A percentile compares a stretch with the other conserved stretches of the same genome.
Conservation (phyloP, 345 rosid genomes). For the Chamaenerion angustifolium region DNA sequence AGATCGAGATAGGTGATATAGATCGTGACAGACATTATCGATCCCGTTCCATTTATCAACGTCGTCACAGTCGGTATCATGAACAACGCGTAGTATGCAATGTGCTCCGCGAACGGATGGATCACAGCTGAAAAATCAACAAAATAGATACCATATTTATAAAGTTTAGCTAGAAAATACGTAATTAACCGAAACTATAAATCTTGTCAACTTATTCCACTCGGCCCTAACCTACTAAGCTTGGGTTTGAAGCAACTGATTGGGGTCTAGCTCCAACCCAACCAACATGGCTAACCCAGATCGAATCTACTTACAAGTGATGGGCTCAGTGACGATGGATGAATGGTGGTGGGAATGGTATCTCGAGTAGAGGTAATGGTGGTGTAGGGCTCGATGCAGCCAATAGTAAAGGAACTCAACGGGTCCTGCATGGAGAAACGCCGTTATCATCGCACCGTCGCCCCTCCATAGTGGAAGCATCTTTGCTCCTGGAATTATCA, state of each 20-base stretch:
- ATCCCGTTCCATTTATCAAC: constrained; percentile 15
- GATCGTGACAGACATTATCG: constrained; percentile 3
- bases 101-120: constrained; percentile 69
- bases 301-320: no score
- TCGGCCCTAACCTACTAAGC: no score
- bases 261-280: no score
- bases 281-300: no score
- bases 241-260: no score
- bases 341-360: constrained; percentile 82
- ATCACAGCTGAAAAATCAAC: constrained; percentile 41
- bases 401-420: constrained; percentile 71
- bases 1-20: constrained; percentile 43
- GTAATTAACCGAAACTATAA: no score
- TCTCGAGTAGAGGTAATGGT: constrained; percentile 56
- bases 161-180: no score
- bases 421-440: constrained; percentile 38
- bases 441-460: constrained; percentile 27
- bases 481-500: constrained; percentile 6
- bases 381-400: constrained; percentile 65
- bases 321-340: no score
- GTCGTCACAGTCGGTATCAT: constrained; percentile 26
- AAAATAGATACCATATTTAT: no score
- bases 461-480: constrained; percentile 39
- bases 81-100: constrained; percentile 38
- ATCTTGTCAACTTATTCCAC: no score